These are phyloP conservation scores for Silene noctiflora DNA, from an alignment of 179 eudicot species.

Conservation along the genomic window DNA sequence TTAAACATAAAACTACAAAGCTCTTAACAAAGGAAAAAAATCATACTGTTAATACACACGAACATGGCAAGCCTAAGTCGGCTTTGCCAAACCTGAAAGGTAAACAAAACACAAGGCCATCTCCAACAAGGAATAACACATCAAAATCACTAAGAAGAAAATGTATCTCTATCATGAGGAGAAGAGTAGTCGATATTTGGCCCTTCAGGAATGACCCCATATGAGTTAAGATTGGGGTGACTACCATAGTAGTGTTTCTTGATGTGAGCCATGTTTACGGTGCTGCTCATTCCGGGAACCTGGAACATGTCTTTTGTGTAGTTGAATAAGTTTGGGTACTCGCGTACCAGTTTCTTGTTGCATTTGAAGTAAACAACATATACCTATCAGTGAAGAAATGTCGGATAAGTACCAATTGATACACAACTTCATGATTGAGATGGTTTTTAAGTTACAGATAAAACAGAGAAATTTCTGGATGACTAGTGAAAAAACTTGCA, in stretches of 20 bases:
- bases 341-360: constrained; percentile 72
- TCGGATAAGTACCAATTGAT: background rate
- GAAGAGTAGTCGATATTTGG: constrained; percentile 69
- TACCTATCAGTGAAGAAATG: constrained; percentile 42
- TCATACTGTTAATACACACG: no score
- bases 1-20: no score
- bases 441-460: background rate
- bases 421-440: background rate
- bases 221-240: constrained; percentile 71
- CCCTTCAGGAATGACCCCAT: constrained; percentile 69
- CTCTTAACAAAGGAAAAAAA: background rate
- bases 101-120: background rate
- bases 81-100: background rate
- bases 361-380: constrained; percentile 96
- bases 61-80: no score
- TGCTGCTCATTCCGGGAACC: constrained; percentile 68
- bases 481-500: background rate
- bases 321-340: constrained; percentile 80
- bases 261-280: constrained; percentile 81
- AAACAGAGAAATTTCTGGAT: background rate
- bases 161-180: constrained; percentile 68
- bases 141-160: constrained; percentile 29
- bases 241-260: constrained; percentile 86
- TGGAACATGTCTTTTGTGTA: constrained; percentile 88
- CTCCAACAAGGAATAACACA: background rate